Conservation (phyloP, 2,329 filamentous ascomycete genomes). For the Clonostachys rosea region DNA sequence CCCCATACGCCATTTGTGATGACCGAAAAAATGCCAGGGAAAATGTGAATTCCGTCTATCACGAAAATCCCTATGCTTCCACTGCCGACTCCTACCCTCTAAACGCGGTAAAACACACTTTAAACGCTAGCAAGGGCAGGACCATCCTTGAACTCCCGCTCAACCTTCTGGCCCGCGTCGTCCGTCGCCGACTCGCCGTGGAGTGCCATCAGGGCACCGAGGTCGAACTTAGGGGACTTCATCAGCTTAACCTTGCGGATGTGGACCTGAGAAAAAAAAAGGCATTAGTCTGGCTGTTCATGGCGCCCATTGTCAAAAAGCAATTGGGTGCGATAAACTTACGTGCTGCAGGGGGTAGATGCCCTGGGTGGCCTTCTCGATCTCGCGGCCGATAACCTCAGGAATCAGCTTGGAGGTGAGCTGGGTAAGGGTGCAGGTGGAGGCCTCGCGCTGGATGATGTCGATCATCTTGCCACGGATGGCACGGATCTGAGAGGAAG, state of each 20-base stretch:
- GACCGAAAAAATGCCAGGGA: slow-evolving; percentile 34
- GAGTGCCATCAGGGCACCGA: slow-evolving; percentile 90
- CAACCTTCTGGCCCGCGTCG: slow-evolving; percentile 96
- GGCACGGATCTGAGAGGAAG: slow-evolving; percentile 91
- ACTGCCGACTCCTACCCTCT: slow-evolving; percentile 3
- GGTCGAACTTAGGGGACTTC: slow-evolving; percentile 98
- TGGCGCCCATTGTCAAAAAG: background rate
- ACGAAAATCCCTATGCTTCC: slow-evolving; percentile 14
- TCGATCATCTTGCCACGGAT: slow-evolving; percentile 99
- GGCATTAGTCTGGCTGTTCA: slow-evolving; percentile 4
- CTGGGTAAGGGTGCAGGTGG: slow-evolving; percentile 90
- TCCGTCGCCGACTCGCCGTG: slow-evolving; percentile 97
- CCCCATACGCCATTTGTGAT: slow-evolving; percentile 37
- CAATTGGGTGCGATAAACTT: slow-evolving; percentile 28
- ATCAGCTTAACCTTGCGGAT: slow-evolving; percentile 99
- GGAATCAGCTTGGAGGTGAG: slow-evolving; percentile 98
- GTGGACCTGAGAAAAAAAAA: slow-evolving; percentile 65
- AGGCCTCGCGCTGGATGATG: slow-evolving; percentile 95
- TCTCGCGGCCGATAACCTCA: slow-evolving; percentile 98
- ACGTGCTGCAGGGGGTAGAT: slow-evolving; percentile 99
- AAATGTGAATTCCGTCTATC: slow-evolving; percentile 19
- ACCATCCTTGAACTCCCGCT: slow-evolving; percentile 98
- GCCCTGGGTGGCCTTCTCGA: slow-evolving; percentile 98
- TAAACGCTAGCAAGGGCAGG: slow-evolving; percentile 86
- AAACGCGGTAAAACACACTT: slow-evolving; percentile 30